These are phyloP conservation scores for Termitomyces sp. DNA, from an alignment of 768 basidiomycete genomes.

Conservation along the genomic window DNA sequence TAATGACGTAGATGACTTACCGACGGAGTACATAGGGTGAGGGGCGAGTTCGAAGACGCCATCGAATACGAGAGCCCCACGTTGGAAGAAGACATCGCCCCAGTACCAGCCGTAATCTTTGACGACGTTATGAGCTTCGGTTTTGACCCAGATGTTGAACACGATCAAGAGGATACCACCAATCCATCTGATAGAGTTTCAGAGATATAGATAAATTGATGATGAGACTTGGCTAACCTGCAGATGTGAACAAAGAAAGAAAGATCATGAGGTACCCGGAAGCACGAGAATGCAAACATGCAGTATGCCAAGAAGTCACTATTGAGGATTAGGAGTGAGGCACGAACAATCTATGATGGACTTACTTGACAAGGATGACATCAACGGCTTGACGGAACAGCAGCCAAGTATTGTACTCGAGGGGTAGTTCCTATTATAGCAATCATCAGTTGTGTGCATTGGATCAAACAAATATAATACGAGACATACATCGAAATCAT, in stretches of 20 bases:
- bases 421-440: conserved; percentile 66
- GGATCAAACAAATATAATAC: not conserved
- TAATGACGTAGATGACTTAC: conserved; percentile 28
- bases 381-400: conserved; percentile 96
- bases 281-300: conserved; percentile 93
- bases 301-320: conserved; percentile 95
- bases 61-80: conserved; percentile 93
- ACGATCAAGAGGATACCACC: conserved; percentile 81
- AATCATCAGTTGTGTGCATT: conserved; percentile 6
- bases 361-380: conserved; percentile 92
- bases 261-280: conserved; percentile 79
- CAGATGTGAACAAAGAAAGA: conserved; percentile 72
- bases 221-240: conserved; percentile 44
- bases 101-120: conserved; percentile 99
- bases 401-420: conserved; percentile 96
- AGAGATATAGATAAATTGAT: conserved; percentile 1
- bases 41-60: conserved; percentile 95
- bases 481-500: conserved; percentile 72
- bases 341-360: conserved; percentile 13
- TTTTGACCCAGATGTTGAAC: conserved; percentile 99
- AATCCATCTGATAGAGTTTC: conserved; percentile 61
- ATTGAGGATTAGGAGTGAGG: conserved; percentile 2
- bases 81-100: conserved; percentile 91
- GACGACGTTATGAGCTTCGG: conserved; percentile 94
- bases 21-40: conserved; percentile 94